phyloP scores from a whole-genome alignment of 1,139 yeast species.

The Blastobotrys ciferrii region DNA sequence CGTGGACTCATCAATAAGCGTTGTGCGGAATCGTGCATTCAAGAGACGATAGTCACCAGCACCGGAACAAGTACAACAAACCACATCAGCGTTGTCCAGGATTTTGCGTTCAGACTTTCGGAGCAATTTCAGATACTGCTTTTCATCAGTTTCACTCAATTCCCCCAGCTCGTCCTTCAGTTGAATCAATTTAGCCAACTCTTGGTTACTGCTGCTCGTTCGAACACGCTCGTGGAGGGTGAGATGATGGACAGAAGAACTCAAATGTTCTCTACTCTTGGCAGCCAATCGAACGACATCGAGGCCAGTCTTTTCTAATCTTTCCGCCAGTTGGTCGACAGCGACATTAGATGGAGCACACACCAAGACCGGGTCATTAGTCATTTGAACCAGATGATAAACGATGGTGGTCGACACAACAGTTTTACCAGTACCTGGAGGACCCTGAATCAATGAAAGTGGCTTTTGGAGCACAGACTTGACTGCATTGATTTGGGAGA shows the following conservation, averaged over 20 bases:
- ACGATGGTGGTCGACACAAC: slow-evolving; percentile 90
- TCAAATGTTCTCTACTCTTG: slow-evolving; percentile 56
- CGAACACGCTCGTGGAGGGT: slow-evolving; percentile 27
- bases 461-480: slow-evolving; percentile 69
- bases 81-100: slow-evolving; percentile 66
- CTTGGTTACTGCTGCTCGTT: slow-evolving; percentile 40
- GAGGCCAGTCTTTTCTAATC: slow-evolving; percentile 64
- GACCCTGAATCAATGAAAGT: slow-evolving; percentile 87
- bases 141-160: slow-evolving; percentile 55
- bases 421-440: slow-evolving; percentile 98
- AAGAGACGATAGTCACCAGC: slow-evolving; percentile 74
- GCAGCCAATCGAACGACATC: slow-evolving; percentile 78
- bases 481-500: slow-evolving; percentile 79
- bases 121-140: slow-evolving; percentile 43
- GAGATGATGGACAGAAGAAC: slow-evolving; percentile 27
- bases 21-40: slow-evolving; percentile 62
- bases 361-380: slow-evolving; percentile 64
- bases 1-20: slow-evolving; percentile 87
- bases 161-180: slow-evolving; percentile 71
- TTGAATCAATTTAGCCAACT: slow-evolving; percentile 56
- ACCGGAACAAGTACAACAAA: slow-evolving; percentile 90
- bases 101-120: slow-evolving; percentile 50
- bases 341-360: slow-evolving; percentile 97
- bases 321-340: slow-evolving; percentile 83
- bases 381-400: slow-evolving; percentile 65